Conservation (phyloP, 345 rosid genomes). For the Lepidium sativum region DNA sequence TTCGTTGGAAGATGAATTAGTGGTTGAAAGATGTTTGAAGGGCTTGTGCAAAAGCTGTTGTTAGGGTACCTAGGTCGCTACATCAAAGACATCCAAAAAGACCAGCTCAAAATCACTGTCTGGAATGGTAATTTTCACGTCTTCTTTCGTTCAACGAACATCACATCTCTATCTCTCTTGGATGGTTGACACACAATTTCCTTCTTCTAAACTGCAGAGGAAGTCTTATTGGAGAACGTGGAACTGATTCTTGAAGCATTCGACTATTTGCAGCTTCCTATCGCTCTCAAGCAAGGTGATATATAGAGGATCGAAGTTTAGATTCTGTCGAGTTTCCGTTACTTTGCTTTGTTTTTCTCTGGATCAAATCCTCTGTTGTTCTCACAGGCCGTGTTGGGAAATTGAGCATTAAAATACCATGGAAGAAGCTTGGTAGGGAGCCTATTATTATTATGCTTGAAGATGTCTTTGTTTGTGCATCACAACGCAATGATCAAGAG, state of each 20-base stretch:
- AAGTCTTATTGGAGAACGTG: constrained; percentile 66
- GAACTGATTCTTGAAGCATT: constrained; percentile 83
- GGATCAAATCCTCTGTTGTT: background rate
- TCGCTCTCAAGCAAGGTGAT: constrained; percentile 68
- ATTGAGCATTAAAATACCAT: constrained; percentile 69
- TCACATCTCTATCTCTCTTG: constrained; percentile 2
- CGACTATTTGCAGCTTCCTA: constrained; percentile 78
- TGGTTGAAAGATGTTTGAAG: constrained; percentile 53
- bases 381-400: constrained; percentile 56
- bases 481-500: constrained; percentile 72
- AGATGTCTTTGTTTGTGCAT: constrained; percentile 62
- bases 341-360: background rate
- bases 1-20: background rate
- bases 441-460: constrained; percentile 61
- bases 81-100: constrained; percentile 68
- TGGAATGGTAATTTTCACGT: constrained; percentile 40
- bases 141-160: background rate
- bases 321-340: background rate
- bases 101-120: constrained; percentile 70
- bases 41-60: constrained; percentile 52
- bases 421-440: constrained; percentile 76
- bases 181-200: background rate
- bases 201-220: constrained; percentile 28
- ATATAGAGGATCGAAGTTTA: background rate
- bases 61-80: constrained; percentile 74